Conservation (phyloP, 192 early-diverging fungal species). For the Coemansia sp. region DNA sequence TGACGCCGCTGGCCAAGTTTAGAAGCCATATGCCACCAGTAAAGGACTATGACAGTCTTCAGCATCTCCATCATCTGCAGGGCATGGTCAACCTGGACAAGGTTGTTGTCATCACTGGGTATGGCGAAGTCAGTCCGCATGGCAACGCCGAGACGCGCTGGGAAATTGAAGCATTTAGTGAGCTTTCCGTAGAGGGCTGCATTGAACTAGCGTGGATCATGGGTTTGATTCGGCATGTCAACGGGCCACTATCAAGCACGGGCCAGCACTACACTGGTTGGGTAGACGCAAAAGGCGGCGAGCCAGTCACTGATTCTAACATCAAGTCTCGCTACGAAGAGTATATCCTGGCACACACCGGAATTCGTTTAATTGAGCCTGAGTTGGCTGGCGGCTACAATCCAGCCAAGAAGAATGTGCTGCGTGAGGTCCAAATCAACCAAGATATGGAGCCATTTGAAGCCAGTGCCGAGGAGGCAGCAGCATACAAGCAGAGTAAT, state of each 20-base stretch:
- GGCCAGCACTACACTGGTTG: slow-evolving; percentile 61
- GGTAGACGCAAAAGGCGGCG: slow-evolving; percentile 79
- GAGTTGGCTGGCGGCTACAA: slow-evolving; percentile 81
- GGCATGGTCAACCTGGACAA: slow-evolving; percentile 88
- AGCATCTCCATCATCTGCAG: slow-evolving; percentile 63
- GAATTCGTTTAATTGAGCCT: slow-evolving; percentile 68
- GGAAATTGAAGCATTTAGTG: slow-evolving; percentile 90
- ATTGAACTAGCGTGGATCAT: slow-evolving; percentile 98
- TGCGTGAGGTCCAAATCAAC: slow-evolving; percentile 85
- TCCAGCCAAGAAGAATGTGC: slow-evolving; percentile 75
- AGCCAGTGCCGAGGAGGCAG: slow-evolving; percentile 83
- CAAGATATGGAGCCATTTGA: slow-evolving; percentile 86
- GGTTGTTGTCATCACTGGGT: slow-evolving; percentile 86
- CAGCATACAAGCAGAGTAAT: slow-evolving; percentile 77
- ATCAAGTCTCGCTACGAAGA: slow-evolving; percentile 87
- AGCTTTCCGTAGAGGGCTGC: slow-evolving; percentile 57
- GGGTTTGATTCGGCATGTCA: slow-evolving; percentile 87
- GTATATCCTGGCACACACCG: slow-evolving; percentile 76
- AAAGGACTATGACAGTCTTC: slow-evolving; percentile 62
- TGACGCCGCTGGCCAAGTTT: slow-evolving; percentile 81
- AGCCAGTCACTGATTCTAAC: slow-evolving; percentile 81
- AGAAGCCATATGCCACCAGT: slow-evolving; percentile 83
- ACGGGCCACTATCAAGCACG: slow-evolving; percentile 32
- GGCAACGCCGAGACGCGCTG: slow-evolving; percentile 89
- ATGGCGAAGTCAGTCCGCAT: slow-evolving; percentile 88